These are phyloP conservation scores for Iberis pinnata DNA, from an alignment of 345 rosid species.

Conservation along the genomic window DNA sequence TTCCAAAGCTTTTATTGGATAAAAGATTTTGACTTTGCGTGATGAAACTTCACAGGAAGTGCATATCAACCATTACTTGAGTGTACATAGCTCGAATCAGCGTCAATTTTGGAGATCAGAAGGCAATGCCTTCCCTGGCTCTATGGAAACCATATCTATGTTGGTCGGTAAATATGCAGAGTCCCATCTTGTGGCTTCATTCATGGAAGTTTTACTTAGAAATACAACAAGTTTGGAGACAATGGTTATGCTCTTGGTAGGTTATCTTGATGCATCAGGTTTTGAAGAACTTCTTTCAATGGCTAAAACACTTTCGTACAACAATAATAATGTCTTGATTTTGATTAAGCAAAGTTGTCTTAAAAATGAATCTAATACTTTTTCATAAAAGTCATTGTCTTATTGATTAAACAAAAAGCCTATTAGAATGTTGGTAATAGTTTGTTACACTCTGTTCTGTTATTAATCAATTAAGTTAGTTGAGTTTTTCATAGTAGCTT, in stretches of 20 bases:
- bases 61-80: conserved; percentile 22
- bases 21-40: not conserved
- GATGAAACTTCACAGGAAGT: conserved; percentile 17
- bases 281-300: conserved; percentile 25
- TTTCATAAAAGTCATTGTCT: no score
- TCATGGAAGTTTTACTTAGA: conserved; percentile 23
- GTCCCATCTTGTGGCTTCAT: conserved; percentile 23
- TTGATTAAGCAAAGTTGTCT: conserved; percentile 20
- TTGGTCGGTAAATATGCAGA: conserved; percentile 27
- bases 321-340: conserved; percentile 11
- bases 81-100: conserved; percentile 15
- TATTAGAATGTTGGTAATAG: no score
- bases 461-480: no score
- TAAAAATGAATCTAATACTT: conserved; percentile 8
- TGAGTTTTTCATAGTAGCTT: no score
- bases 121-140: conserved; percentile 19
- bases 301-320: conserved; percentile 22
- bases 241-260: conserved; percentile 27
- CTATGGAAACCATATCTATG: conserved; percentile 23
- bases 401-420: conserved; percentile 1
- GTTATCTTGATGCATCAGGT: conserved; percentile 26
- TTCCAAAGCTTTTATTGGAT: no score
- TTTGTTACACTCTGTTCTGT: no score
- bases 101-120: conserved; percentile 22
- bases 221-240: conserved; percentile 23